These are phyloP conservation scores for Luvunga scandens DNA, from an alignment of 345 rosid genomes.

Conservation along the genomic window DNA sequence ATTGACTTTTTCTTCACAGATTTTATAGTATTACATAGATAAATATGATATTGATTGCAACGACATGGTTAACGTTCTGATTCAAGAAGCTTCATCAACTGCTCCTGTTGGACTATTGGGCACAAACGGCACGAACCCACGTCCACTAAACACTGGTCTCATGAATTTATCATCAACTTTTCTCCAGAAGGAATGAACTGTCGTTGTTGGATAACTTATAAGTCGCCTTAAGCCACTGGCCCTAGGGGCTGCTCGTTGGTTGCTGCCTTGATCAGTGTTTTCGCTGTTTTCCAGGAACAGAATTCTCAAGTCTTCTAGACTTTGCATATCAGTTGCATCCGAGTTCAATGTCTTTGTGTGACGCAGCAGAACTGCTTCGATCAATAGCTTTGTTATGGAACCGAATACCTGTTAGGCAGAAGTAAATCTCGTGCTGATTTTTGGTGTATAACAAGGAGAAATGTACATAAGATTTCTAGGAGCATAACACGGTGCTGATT, in stretches of 20 bases:
- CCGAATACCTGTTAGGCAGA: constrained; percentile 47
- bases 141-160: constrained; percentile 45
- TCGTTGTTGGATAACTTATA: constrained; percentile 43
- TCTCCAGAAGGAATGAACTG: constrained; percentile 67
- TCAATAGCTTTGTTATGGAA: constrained; percentile 62
- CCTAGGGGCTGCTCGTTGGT: not conserved
- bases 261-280: constrained; percentile 24
- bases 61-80: not conserved
- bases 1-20: not conserved
- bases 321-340: constrained; percentile 39
- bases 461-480: no score
- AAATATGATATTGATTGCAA: not conserved
- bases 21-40: not conserved
- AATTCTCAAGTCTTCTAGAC: constrained; percentile 56
- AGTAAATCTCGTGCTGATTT: not conserved
- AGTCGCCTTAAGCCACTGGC: constrained; percentile 47
- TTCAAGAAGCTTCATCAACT: constrained; percentile 30
- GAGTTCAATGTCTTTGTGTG: constrained; percentile 34
- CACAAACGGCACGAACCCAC: constrained; percentile 31
- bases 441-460: no score
- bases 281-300: constrained; percentile 49
- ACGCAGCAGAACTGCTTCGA: constrained; percentile 42
- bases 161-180: constrained; percentile 63
- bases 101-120: constrained; percentile 51
- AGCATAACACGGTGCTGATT: no score